These are phyloP conservation scores for Calonectria leucothoes DNA, from an alignment of 2,329 filamentous ascomycete genomes.

Conservation along the genomic window DNA sequence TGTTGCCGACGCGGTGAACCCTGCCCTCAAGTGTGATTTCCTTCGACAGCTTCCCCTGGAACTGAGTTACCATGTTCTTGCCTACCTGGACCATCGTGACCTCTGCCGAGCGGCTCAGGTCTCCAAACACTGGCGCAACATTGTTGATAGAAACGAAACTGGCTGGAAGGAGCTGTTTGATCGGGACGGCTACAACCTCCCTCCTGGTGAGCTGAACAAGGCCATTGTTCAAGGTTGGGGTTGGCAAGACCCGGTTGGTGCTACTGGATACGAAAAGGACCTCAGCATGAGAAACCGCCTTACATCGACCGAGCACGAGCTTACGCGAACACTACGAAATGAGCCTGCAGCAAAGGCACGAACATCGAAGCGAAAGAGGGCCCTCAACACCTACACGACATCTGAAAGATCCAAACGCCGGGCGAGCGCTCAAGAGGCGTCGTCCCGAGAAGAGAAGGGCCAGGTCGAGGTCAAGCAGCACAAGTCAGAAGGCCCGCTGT, in stretches of 20 bases:
- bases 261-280: slow-evolving; percentile 83
- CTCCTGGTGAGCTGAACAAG: slow-evolving; percentile 83
- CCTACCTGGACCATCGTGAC: slow-evolving; percentile 86
- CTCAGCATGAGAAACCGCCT: slow-evolving; percentile 70
- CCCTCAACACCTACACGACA: slow-evolving; percentile 55
- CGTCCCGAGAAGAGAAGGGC: slow-evolving; percentile 55
- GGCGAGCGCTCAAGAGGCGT: slow-evolving; percentile 60
- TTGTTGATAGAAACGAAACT: slow-evolving; percentile 92
- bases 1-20: slow-evolving; percentile 91
- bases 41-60: slow-evolving; percentile 86
- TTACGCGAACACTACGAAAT: slow-evolving; percentile 55
- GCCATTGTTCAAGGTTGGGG: slow-evolving; percentile 95
- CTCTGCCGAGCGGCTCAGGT: slow-evolving; percentile 93
- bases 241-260: slow-evolving; percentile 88
- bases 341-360: slow-evolving; percentile 59
- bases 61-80: slow-evolving; percentile 86
- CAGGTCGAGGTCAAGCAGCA: slow-evolving; percentile 58
- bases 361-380: slow-evolving; percentile 68
- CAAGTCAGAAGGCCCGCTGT: slow-evolving; percentile 84
- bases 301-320: slow-evolving; percentile 65
- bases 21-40: slow-evolving; percentile 94
- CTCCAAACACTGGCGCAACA: slow-evolving; percentile 91
- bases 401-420: slow-evolving; percentile 67
- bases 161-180: slow-evolving; percentile 96
- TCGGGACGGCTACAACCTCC: slow-evolving; percentile 81